Evolutionary conservation across 108 stramenopile genomes (phyloP).

Genomic region (Skeletonema menzelii): DNA sequence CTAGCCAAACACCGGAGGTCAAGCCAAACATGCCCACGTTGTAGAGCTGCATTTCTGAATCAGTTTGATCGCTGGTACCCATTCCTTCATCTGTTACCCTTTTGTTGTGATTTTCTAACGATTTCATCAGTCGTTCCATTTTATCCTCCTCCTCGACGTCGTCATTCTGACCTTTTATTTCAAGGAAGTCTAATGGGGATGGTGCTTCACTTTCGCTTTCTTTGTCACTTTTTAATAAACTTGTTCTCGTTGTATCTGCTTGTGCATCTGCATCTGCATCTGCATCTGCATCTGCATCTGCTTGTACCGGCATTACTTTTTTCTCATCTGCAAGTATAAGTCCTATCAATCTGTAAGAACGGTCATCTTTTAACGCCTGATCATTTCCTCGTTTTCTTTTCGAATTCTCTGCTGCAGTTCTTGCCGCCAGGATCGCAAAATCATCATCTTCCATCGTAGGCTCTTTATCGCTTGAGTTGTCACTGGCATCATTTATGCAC

Average conservation of each 20-base stretch:
- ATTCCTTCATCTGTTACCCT: conserved; percentile 20
- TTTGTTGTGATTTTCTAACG: conserved; percentile 28
- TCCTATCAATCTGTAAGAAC: conserved; percentile 24
- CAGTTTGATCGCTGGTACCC: background rate
- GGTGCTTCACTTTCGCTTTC: background rate
- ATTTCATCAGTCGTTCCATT: conserved; percentile 31
- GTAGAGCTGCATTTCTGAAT: conserved; percentile 38
- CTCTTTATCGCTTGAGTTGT: background rate
- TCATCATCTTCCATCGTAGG: conserved; percentile 20
- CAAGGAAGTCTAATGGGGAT: conserved; percentile 27
- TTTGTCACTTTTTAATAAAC: background rate
- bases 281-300: too few species aligned
- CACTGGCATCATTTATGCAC: conserved; percentile 19
- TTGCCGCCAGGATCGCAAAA: conserved; percentile 1
- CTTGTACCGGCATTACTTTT: conserved; percentile 29
- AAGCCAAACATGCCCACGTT: conserved; percentile 59
- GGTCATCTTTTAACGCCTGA: background rate
- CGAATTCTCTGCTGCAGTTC: background rate
- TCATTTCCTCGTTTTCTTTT: conserved; percentile 8
- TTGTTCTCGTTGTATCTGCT: background rate
- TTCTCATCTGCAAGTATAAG: conserved; percentile 39
- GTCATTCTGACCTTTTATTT: background rate
- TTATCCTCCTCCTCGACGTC: conserved; percentile 9
- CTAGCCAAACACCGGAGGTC: conserved; percentile 71
- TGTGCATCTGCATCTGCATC: background rate